These are phyloP conservation scores for Geranium brycei DNA, from an alignment of 345 rosid genomes.

Conservation along the genomic window DNA sequence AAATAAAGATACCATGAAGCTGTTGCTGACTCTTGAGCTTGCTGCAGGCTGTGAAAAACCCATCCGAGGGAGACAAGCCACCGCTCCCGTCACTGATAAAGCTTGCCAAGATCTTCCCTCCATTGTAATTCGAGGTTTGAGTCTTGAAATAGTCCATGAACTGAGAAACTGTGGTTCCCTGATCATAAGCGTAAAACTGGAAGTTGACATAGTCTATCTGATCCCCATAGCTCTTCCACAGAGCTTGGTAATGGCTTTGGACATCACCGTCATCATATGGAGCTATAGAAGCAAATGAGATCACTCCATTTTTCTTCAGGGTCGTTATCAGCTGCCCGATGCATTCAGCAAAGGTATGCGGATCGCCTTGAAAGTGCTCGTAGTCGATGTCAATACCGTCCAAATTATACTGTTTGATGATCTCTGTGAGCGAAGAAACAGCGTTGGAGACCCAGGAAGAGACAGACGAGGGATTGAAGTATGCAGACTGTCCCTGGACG, in stretches of 20 bases:
- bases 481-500: constrained; percentile 8
- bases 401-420: constrained; percentile 21
- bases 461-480: constrained; percentile 20
- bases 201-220: constrained; percentile 32
- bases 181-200: constrained; percentile 32
- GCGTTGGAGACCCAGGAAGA: constrained; percentile 32
- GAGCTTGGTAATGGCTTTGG: constrained; percentile 28
- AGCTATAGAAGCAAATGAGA: constrained; percentile 33
- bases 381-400: constrained; percentile 32
- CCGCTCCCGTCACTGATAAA: constrained; percentile 18
- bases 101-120: constrained; percentile 19
- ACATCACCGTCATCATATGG: constrained; percentile 27
- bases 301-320: constrained; percentile 19
- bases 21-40: constrained; percentile 16
- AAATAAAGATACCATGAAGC: constrained; percentile 26
- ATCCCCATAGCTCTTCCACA: constrained; percentile 31
- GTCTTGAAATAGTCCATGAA: constrained; percentile 21
- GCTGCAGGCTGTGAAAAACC: constrained; percentile 26
- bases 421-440: constrained; percentile 22
- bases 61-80: constrained; percentile 22
- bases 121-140: constrained; percentile 19
- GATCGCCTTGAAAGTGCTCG: constrained; percentile 27
- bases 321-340: constrained; percentile 22
- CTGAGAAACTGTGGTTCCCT: constrained; percentile 15
- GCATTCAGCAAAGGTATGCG: constrained; percentile 23